Conservation (phyloP, 495 filamentous ascomycete genomes). For the Hypoxylon lienhwacheense region DNA sequence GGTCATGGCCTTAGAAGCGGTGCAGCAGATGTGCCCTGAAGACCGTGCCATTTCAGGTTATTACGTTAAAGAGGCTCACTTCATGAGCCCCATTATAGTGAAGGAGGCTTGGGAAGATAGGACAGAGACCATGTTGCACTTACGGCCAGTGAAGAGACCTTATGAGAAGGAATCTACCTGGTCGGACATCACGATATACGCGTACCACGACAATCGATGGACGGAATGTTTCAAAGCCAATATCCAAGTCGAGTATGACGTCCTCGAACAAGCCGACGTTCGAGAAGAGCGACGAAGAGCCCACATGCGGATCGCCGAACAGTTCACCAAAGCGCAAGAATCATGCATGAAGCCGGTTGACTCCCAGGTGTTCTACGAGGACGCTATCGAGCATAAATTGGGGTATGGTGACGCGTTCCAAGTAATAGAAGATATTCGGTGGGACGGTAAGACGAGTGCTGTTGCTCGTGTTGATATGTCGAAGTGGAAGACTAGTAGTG, state of each 20-base stretch:
- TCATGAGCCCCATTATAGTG: constrained; percentile 42
- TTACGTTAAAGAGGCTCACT: constrained; percentile 38
- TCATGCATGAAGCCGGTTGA: constrained; percentile 29
- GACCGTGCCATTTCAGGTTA: constrained; percentile 35
- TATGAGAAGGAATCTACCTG: constrained; percentile 32
- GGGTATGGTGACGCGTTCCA: constrained; percentile 38
- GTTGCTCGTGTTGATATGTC: constrained; percentile 31
- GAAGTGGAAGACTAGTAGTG: constrained; percentile 30
- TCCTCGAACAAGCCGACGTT: constrained; percentile 35
- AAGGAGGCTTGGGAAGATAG: constrained; percentile 33
- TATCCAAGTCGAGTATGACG: constrained; percentile 39
- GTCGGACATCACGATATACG: constrained; percentile 36
- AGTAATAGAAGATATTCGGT: constrained; percentile 34
- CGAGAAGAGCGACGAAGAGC: constrained; percentile 17
- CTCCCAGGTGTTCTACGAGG: constrained; percentile 34
- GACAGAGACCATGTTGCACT: constrained; percentile 38
- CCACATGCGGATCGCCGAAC: constrained; percentile 7
- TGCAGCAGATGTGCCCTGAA: constrained; percentile 24
- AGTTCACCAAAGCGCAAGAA: constrained; percentile 8
- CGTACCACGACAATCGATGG: constrained; percentile 29
- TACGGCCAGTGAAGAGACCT: constrained; percentile 31
- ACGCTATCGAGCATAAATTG: constrained; percentile 30
- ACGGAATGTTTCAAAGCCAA: constrained; percentile 39
- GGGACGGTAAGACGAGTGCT: constrained; percentile 27
- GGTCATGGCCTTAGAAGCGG: constrained; percentile 56